These are phyloP conservation scores for Periglandula ipomoeae DNA, from an alignment of 2,329 filamentous ascomycete species.

Conservation along the genomic window DNA sequence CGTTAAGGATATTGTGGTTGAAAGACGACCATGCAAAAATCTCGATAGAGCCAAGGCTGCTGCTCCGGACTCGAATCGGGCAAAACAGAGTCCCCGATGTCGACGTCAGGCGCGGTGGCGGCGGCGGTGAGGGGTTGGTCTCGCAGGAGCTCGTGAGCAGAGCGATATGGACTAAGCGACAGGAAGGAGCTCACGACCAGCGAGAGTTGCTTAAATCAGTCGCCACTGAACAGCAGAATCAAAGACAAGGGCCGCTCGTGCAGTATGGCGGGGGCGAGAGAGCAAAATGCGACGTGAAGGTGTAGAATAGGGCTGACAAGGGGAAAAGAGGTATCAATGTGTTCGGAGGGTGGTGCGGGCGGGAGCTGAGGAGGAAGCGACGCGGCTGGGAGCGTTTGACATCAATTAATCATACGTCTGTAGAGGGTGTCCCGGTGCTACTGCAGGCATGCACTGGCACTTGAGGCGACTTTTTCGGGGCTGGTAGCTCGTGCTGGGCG, in stretches of 20 bases:
- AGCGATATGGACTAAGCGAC: neutral
- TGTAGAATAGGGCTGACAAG: conserved; percentile 19
- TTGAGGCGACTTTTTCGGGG: no score
- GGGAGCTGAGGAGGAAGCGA: no score
- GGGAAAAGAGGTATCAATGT: conserved; percentile 8
- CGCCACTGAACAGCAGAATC: neutral
- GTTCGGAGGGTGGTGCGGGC: neutral
- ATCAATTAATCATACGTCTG: no score
- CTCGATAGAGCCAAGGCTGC: neutral
- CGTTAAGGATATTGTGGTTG: neutral
- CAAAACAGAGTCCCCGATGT: conserved; percentile 10
- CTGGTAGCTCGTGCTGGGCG: no score
- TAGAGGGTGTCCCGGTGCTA: no score
- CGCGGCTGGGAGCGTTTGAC: no score
- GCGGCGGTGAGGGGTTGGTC: conserved; percentile 7
- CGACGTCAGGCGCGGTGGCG: conserved; percentile 17
- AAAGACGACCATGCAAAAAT: neutral
- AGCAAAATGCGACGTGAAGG: conserved; percentile 14
- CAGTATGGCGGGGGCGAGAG: conserved; percentile 3
- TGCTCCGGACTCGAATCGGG: conserved; percentile 5
- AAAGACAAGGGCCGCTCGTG: neutral
- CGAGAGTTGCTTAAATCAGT: conserved; percentile 6
- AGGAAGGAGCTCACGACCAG: conserved; percentile 9
- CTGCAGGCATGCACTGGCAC: no score
- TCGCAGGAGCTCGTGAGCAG: neutral